Evolutionary conservation across 306 rosid genomes (phyloP).

Genomic region (Prunus kanzakura): DNA sequence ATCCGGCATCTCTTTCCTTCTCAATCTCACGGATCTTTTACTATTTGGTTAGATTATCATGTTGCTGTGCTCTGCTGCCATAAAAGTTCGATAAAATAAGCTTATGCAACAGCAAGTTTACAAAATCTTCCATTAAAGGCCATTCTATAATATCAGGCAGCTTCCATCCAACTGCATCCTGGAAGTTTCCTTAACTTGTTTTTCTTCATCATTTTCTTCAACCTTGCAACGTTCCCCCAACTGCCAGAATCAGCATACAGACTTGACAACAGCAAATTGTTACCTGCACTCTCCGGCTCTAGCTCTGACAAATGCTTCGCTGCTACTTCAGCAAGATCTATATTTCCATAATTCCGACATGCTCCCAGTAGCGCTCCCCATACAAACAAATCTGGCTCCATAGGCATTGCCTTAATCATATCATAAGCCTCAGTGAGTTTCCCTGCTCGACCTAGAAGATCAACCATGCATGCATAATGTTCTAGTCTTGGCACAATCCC

Average conservation of each 20-base stretch:
- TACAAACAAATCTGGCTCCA: slow-evolving; percentile 74
- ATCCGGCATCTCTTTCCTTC: not conserved
- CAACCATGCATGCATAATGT: slow-evolving; percentile 86
- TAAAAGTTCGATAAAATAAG: too few relatives aligned
- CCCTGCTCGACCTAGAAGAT: slow-evolving; percentile 76
- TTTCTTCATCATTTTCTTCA: slow-evolving; percentile 63
- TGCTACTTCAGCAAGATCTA: slow-evolving; percentile 74
- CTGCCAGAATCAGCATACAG: slow-evolving; percentile 70
- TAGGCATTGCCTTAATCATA: slow-evolving; percentile 64
- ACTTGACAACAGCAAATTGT: slow-evolving; percentile 59
- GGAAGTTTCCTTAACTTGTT: slow-evolving; percentile 55
- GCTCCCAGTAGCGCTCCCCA: slow-evolving; percentile 95
- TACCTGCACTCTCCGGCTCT: slow-evolving; percentile 78
- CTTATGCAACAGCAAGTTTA: too few relatives aligned
- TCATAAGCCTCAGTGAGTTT: slow-evolving; percentile 54
- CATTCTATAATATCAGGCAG: slow-evolving; percentile 17
- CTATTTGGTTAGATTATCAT: too few relatives aligned
- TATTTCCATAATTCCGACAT: slow-evolving; percentile 66
- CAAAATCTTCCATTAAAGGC: not conserved
- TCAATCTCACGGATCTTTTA: too few relatives aligned
- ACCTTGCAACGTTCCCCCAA: slow-evolving; percentile 67
- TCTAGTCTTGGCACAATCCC: slow-evolving; percentile 64
- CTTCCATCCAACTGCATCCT: slow-evolving; percentile 86
- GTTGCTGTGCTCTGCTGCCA: too few relatives aligned
- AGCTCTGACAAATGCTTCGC: slow-evolving; percentile 59